Evolutionary conservation across 768 basidiomycete species (phyloP).

Genomic region (Suillus weaverae): DNA sequence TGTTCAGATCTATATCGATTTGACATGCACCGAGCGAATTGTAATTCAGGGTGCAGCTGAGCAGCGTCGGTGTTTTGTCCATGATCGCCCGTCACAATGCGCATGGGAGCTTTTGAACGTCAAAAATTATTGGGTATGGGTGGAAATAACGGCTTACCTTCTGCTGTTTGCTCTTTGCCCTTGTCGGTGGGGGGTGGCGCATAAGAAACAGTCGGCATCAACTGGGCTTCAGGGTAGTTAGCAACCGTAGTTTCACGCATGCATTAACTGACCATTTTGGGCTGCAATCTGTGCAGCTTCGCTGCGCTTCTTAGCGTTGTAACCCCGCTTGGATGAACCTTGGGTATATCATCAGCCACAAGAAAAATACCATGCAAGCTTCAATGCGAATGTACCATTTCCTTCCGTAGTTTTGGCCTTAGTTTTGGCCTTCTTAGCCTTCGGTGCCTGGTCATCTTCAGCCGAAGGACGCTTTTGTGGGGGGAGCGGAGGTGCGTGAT

Average conservation of each 20-base stretch:
- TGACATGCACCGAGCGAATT: slow-evolving; percentile 84
- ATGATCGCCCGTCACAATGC: slow-evolving; percentile 33
- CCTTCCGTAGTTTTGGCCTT: slow-evolving; percentile 37
- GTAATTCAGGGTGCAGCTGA: slow-evolving; percentile 61
- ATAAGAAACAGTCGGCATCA: slow-evolving; percentile 47
- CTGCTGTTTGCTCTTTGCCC: slow-evolving; percentile 45
- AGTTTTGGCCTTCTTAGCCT: slow-evolving; percentile 47
- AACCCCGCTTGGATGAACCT: slow-evolving; percentile 60
- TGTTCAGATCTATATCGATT: slow-evolving; percentile 69
- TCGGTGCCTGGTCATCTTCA: slow-evolving; percentile 43
- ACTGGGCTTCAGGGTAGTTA: slow-evolving; percentile 39
- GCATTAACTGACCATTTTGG: slow-evolving; percentile 52
- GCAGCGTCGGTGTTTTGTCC: slow-evolving; percentile 29
- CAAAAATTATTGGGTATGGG: slow-evolving; percentile 7
- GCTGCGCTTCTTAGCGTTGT: slow-evolving; percentile 69
- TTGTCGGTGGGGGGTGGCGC: slow-evolving; percentile 38
- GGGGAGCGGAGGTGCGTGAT: slow-evolving; percentile 30
- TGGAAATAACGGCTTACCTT: slow-evolving; percentile 31
- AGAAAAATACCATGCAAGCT: slow-evolving; percentile 11
- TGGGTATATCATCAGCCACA: slow-evolving; percentile 18
- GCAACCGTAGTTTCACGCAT: slow-evolving; percentile 14
- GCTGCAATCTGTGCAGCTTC: slow-evolving; percentile 67
- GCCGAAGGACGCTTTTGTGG: slow-evolving; percentile 38
- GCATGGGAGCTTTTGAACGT: slow-evolving; percentile 24
- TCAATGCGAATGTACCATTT: slow-evolving; percentile 27